Evolutionary conservation across 768 basidiomycete species (phyloP), one percentile per base, ranked within the genome.

Genomic region (Psilocybe cyanescens): DNA sequence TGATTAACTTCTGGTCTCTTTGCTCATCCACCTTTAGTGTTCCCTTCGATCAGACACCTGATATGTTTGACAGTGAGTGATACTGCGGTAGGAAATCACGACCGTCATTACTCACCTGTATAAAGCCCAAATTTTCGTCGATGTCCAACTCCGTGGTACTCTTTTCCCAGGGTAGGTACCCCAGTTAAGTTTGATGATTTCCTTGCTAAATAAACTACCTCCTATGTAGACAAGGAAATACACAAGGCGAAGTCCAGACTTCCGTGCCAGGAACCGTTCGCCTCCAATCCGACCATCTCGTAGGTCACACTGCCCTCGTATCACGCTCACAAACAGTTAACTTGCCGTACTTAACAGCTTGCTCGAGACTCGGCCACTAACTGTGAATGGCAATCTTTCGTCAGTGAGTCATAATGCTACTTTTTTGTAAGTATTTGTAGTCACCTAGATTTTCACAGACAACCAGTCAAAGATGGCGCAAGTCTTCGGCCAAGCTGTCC

Each of bases 371-470:
- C 74, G 3, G 72, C 79, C 41, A 84, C 82, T 16, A 75, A 79
- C 24, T 83, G 82, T 71, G 64, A 67, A 50, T 83, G 82, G 81
- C 82, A 83, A 69, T 71, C 73, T 2, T 74, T 78, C 65, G 77
- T 77, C 37, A 72, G 74, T 77, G 29, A 62, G 74, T 65, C 11
- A 39, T 41, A 31, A 9, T 14, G 8, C 31, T 45, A 7, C 28
- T 45, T 28, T 9, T 1, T 0, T 29, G 2, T 33, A 16, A 3
- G 4, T 44, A 30, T 44, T 12, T 17, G n/a, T 31, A 37, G 16
- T 11, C 30, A 17, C 28, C 30, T 41, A 19, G 49, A 30, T 24
- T 2, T 35, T 48, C 24, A 48, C 9, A 74, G 72, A 65, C 64
- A 68, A 78, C 62, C 77, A 78, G 59, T 61, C 70, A 6, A 69